Conservation (phyloP, 148 eudicot species). For the Arbutus unedo region DNA sequence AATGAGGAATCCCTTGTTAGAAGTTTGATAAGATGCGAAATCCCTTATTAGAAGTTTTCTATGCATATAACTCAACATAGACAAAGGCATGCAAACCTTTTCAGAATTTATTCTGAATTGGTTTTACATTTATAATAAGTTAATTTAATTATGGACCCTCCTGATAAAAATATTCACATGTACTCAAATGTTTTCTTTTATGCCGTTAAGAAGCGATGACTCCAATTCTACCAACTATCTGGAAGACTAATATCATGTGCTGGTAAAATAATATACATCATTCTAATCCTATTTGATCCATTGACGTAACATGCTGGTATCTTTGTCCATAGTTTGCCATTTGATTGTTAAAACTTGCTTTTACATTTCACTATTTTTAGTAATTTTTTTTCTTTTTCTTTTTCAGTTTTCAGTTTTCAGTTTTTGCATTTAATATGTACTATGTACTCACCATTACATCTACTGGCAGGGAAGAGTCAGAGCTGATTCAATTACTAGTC, state of each 20-base stretch:
- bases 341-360: background rate
- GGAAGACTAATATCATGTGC: background rate
- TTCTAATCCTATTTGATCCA: background rate
- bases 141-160: too few relatives aligned
- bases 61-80: too few relatives aligned
- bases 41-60: too few relatives aligned
- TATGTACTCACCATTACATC: background rate
- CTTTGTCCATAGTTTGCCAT: background rate
- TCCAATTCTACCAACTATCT: background rate
- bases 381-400: background rate
- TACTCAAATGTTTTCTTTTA: too few relatives aligned
- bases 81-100: too few relatives aligned
- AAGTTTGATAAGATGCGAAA: too few relatives aligned
- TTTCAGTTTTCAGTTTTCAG: background rate
- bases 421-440: background rate
- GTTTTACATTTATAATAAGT: too few relatives aligned
- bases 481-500: background rate
- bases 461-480: background rate
- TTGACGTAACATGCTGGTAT: background rate
- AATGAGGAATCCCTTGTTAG: too few relatives aligned
- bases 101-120: too few relatives aligned
- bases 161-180: too few relatives aligned
- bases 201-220: too few relatives aligned
- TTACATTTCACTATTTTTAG: background rate
- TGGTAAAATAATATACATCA: background rate